Conservation (phyloP, 495 filamentous ascomycete genomes). For the Aspergillus biplanus region DNA sequence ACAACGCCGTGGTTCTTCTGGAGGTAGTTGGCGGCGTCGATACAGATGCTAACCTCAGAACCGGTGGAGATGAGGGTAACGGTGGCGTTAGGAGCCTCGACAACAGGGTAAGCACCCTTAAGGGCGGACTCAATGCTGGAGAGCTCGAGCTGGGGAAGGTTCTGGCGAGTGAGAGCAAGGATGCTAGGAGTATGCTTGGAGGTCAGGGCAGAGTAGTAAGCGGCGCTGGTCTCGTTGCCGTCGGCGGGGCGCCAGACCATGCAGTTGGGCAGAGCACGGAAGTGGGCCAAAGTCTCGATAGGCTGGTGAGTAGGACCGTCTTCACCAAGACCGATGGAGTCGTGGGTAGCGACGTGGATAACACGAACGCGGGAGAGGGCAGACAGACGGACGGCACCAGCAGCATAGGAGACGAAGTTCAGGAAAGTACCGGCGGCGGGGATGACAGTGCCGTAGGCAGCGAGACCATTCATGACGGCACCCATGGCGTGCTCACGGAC, state of each 20-base stretch:
- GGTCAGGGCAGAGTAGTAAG: constrained; percentile 94
- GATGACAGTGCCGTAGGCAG: constrained; percentile 93
- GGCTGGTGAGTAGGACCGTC: constrained; percentile 99
- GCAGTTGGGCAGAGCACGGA: constrained; percentile 98
- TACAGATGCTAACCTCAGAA: constrained; percentile 91
- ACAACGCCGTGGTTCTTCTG: constrained; percentile 85
- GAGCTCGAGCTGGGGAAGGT: constrained; percentile 95
- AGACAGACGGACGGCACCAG: constrained; percentile 92
- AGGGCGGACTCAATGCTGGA: constrained; percentile 82
- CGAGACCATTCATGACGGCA: constrained; percentile 96
- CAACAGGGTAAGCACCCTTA: constrained; percentile 92
- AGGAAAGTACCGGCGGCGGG: constrained; percentile 96
- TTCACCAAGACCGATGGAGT: constrained; percentile 99
- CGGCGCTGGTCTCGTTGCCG: constrained; percentile 96
- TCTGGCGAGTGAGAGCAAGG: constrained; percentile 94
- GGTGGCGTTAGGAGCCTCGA: constrained; percentile 81
- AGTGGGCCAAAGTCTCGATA: constrained; percentile 98
- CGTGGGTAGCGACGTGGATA: constrained; percentile 98
- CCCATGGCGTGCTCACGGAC: constrained; percentile 98
- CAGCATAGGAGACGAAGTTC: constrained; percentile 99
- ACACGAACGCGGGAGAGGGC: constrained; percentile 87
- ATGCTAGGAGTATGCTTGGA: constrained; percentile 90
- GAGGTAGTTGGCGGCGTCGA: constrained; percentile 89
- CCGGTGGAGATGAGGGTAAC: constrained; percentile 94
- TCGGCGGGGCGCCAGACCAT: constrained; percentile 99